Percentiles rank a stretch among this genome's conserved stretches.
Evolutionary conservation across 2,329 filamentous ascomycete species (phyloP).

Genomic region (Hymenotorrendiella dingleyae): DNA sequence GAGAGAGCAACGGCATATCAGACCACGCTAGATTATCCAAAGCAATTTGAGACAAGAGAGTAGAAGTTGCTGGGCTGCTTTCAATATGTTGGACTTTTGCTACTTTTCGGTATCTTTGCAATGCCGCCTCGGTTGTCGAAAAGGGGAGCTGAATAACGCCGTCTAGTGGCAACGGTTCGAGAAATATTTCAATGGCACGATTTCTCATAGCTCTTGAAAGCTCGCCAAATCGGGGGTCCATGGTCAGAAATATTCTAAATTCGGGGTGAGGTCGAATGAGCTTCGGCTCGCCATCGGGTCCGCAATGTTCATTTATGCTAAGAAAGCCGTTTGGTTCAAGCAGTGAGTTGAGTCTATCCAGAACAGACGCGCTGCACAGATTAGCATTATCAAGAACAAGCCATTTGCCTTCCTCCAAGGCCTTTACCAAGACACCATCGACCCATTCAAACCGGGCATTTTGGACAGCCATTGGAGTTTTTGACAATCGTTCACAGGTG

Average conservation of each 20-base stretch:
- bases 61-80: not conserved
- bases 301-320: conserved; percentile 90
- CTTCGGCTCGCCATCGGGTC: conserved; percentile 71
- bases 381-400: conserved; percentile 96
- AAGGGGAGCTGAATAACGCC: not conserved
- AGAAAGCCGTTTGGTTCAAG: conserved; percentile 85
- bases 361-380: conserved; percentile 87
- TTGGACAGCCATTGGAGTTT: conserved; percentile 51
- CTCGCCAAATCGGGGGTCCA: conserved; percentile 88
- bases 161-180: conserved; percentile 40
- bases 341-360: conserved; percentile 90
- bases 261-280: conserved; percentile 75
- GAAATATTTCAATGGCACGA: conserved; percentile 81
- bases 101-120: conserved; percentile 26
- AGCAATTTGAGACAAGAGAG: conserved; percentile 12
- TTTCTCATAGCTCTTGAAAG: conserved; percentile 96
- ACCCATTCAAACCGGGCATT: conserved; percentile 92
- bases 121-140: conserved; percentile 21
- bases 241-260: conserved; percentile 89
- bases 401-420: conserved; percentile 82
- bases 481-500: conserved; percentile 37
- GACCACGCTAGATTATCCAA: conserved; percentile 30
- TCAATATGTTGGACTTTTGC: conserved; percentile 11
- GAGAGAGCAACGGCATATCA: conserved; percentile 25
- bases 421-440: conserved; percentile 85